Evolutionary conservation across 148 eudicot genomes (phyloP), one percentile per base, ranked within the genome.

Genomic region (Cornus florida): DNA sequence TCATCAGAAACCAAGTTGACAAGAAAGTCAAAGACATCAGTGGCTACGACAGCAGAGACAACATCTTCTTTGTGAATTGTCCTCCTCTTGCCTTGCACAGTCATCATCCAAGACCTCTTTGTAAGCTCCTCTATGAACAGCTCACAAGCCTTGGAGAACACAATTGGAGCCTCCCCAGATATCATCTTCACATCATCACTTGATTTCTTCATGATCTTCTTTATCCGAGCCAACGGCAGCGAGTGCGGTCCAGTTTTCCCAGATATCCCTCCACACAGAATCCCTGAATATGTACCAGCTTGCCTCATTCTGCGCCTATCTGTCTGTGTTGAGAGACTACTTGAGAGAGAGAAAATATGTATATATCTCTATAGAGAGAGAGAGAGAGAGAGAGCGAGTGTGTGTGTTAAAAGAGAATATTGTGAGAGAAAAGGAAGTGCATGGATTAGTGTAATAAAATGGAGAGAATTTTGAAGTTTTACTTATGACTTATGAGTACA

Each of bases 141-240:
- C 77, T 88, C 88, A 57, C 88, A 83, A 23, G 88, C 90, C 43
- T 86, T 88, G 1, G 88, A 83, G 57, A 88, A 79, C 0, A 84
- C 88, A 38, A 88, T 86, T 10, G 88, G 90, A 10, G 90, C 90
- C 71, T 88, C 90, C 2, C 90, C 90, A 0, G 90, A 88, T 50
- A 88, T 88, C 90, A 88, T 88, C 81, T 86, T 88, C 24, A 86
- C 88, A 10, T 86, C 87, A 14, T 81, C 88, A 7, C 77, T 70
- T 10, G 90, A 88, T 69, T 84, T 86, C 84, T 88, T 88, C 90
- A 88, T 88, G 8, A 88, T 88, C 80, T 86, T 88, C 86, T 88
- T 88, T 71, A 88, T 88, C 76, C 88, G 83, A 3, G 90, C 90
- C n/a, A 88, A 70, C 2, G 90, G 90, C 71, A 88, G 33, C 23